These are phyloP conservation scores for Aureococcus anophagefferens DNA, from an alignment of 108 stramenopile genomes.

Conservation along the genomic window DNA sequence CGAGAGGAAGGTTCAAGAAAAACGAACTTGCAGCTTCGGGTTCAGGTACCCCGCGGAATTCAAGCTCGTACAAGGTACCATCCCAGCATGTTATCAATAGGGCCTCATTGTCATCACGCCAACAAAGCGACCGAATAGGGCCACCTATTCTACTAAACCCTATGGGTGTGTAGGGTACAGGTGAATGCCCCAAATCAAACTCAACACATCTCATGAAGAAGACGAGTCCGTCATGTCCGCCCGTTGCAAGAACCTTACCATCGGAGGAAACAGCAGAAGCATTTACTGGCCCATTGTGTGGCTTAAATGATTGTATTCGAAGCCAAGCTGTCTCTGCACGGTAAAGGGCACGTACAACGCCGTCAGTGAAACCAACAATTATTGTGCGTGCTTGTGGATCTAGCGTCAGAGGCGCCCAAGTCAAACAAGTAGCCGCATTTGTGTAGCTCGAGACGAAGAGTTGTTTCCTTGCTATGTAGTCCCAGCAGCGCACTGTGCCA, in stretches of 20 bases:
- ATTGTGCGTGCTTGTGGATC: constrained; percentile 15
- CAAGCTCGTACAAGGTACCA: too few relatives aligned
- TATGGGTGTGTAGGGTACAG: constrained; percentile 5
- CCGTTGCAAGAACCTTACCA: constrained; percentile 36
- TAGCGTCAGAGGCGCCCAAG: neutral
- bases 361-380: constrained; percentile 45
- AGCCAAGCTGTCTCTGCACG: constrained; percentile 1
- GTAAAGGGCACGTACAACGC: constrained; percentile 38
- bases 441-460: too few relatives aligned
- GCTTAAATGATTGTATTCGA: constrained; percentile 29
- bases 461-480: constrained; percentile 20
- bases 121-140: constrained; percentile 3
- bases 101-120: neutral
- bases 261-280: constrained; percentile 22
- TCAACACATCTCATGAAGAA: constrained; percentile 28
- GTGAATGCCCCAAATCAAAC: constrained; percentile 1
- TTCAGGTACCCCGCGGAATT: too few relatives aligned
- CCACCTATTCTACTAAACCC: constrained; percentile 11
- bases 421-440: too few relatives aligned
- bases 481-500: constrained; percentile 36
- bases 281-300: constrained; percentile 35
- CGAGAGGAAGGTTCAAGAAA: too few relatives aligned
- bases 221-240: constrained; percentile 32
- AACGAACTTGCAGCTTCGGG: too few relatives aligned
- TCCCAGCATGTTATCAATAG: neutral